Evolutionary conservation across 495 filamentous ascomycete genomes (phyloP), one percentile per base, ranked within the genome.

Genomic region (Chaetomidium leptoderma): DNA sequence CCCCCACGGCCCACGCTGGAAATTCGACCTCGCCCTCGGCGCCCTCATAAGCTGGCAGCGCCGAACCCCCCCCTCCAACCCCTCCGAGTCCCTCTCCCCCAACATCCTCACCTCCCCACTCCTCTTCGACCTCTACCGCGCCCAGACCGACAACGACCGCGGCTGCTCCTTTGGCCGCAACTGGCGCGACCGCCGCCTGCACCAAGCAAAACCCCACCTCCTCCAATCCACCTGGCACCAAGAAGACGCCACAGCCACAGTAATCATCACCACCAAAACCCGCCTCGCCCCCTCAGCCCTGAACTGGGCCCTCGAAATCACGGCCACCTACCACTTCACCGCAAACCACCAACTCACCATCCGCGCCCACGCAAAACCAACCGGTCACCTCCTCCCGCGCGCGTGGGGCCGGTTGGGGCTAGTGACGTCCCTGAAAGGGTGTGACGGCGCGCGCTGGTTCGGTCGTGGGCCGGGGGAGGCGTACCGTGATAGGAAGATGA

Each of bases 91-190:
- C 4, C 10, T 52, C 7, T 27, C 63, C 6, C 36, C 33, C 23
- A 76, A 78, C 61, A 57, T 82, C 36, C 68, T 83, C 49, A 73
- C 74, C 33, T 60, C 70, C 17, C 74, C 78, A 0, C 66, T 78
- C 7, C 23, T 60, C 6, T 67, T 82, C 8, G 70, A 70, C 37
- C 74, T 82, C 61, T 80, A 81, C 66, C 77, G 80, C 29, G 70
- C 81, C 0, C 79, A 78, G 24, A 89, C 86, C 5, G 82, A 87
- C 67, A 88, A 88, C 67, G 86, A 89, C 61, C 71, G 73, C 9
- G 74, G 81, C 1, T 70, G 71, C 13, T 67, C 71, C 13, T 73
- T 74, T 61, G 76, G 75, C 4, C 60, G 70, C 33, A 67, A 75
- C 52, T 81, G 78, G 78, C 53, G 55, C 19, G 64, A 70, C 21